These are phyloP conservation scores for Apiotrichum mycotoxinovorans DNA, from an alignment of 1,284 basidiomycete genomes.

Conservation along the genomic window DNA sequence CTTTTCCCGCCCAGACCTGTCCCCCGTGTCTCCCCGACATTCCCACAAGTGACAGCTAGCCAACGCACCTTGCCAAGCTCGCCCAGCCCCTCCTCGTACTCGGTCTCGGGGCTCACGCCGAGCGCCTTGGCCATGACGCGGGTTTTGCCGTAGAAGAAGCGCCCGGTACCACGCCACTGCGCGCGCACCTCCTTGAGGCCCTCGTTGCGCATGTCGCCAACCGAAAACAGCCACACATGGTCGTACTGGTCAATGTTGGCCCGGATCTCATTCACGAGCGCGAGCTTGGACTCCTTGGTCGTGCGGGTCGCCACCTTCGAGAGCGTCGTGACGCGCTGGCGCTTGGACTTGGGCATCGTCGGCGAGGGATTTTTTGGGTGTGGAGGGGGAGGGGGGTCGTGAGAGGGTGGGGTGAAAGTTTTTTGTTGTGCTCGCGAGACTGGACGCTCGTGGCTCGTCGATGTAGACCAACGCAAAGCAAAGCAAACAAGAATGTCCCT, in stretches of 20 bases:
- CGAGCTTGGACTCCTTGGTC: constrained; percentile 69
- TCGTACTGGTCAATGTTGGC: constrained; percentile 69
- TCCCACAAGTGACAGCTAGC: too few relatives aligned
- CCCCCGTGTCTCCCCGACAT: too few relatives aligned
- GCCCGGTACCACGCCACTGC: constrained; percentile 87
- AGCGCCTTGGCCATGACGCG: constrained; percentile 95
- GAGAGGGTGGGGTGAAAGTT: not conserved
- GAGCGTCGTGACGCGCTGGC: constrained; percentile 66
- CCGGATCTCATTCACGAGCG: constrained; percentile 74
- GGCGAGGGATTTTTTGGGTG: not conserved
- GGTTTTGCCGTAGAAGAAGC: constrained; percentile 89
- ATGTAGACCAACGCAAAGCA: not conserved
- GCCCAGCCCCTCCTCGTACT: constrained; percentile 74
- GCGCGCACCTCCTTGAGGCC: constrained; percentile 90
- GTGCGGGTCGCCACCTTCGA: constrained; percentile 56
- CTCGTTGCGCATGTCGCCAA: constrained; percentile 91
- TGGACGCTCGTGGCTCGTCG: not conserved
- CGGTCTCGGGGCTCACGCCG: constrained; percentile 81
- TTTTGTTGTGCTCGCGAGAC: too few relatives aligned
- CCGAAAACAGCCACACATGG: constrained; percentile 92
- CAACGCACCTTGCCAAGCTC: constrained; percentile 71
- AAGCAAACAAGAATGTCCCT: not conserved
- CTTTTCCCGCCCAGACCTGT: too few relatives aligned
- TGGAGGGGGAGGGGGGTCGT: not conserved
- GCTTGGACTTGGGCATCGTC: constrained; percentile 80